Evolutionary conservation across 2,329 filamentous ascomycete species (phyloP).

Genomic region (Fusarium nisikadoi): DNA sequence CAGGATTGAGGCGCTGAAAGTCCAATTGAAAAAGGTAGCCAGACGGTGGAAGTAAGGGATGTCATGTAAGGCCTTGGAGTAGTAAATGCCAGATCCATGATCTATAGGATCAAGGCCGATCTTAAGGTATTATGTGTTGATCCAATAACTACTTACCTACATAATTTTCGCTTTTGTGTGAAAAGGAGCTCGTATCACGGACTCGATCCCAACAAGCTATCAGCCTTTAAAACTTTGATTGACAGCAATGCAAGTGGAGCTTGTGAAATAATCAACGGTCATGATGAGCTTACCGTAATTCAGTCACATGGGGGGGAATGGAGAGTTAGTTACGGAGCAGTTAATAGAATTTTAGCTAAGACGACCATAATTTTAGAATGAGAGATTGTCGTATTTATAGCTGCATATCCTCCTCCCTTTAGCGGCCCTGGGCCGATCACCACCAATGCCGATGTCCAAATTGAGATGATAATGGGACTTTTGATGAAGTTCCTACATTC

Average conservation of each 20-base stretch:
- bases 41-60: constrained; percentile 8
- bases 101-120: background rate
- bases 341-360: constrained; percentile 10
- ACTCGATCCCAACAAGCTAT: background rate
- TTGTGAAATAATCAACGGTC: constrained; percentile 8
- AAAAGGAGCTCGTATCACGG: background rate
- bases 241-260: background rate
- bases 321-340: background rate
- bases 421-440: constrained; percentile 19
- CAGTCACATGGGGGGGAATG: constrained; percentile 8
- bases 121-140: background rate
- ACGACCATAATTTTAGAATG: constrained; percentile 21
- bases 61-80: background rate
- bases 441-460: constrained; percentile 23
- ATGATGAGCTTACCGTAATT: constrained; percentile 4
- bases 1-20: constrained; percentile 16
- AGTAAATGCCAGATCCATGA: constrained; percentile 1
- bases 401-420: constrained; percentile 28
- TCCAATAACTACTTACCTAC: background rate
- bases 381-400: constrained; percentile 28
- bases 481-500: background rate
- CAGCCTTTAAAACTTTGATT: background rate
- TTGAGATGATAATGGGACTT: constrained; percentile 3
- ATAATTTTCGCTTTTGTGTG: constrained; percentile 16
- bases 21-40: background rate